Conservation (phyloP, 257 asterid species). For the Plectranthus barbatus region DNA sequence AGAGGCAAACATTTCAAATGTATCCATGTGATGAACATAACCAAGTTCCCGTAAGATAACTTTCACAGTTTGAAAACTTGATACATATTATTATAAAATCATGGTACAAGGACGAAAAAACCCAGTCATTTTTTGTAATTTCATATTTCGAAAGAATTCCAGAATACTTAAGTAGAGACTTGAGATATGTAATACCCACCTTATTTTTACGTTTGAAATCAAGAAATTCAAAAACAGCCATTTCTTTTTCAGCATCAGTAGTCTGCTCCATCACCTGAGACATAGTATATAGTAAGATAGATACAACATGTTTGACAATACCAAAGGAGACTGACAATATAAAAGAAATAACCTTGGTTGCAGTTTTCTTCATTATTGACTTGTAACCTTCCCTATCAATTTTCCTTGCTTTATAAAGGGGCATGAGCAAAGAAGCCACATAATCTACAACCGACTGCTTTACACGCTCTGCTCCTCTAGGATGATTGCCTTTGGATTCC, state of each 20-base stretch:
- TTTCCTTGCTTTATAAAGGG: conserved; percentile 92
- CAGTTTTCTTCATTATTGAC: conserved; percentile 96
- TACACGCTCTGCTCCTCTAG: conserved; percentile 74
- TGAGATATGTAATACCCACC: conserved; percentile 37
- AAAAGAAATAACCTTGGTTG: conserved; percentile 68
- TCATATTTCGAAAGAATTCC: conserved; percentile 15
- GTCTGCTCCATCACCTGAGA: conserved; percentile 90
- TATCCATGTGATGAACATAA: too few species aligned
- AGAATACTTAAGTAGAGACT: not conserved
- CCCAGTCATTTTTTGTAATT: too few species aligned
- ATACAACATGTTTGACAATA: conserved; percentile 1
- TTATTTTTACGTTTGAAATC: conserved; percentile 97
- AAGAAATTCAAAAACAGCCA: conserved; percentile 81
- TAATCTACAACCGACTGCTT: conserved; percentile 90
- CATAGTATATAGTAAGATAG: conserved; percentile 17
- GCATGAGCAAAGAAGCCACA: conserved; percentile 94
- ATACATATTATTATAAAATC: not conserved
- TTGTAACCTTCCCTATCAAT: conserved; percentile 84
- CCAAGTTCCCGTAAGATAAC: not conserved
- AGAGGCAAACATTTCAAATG: not conserved
- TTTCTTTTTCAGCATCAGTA: conserved; percentile 79
- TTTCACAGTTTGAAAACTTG: not conserved
- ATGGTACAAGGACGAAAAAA: conserved; percentile 3
- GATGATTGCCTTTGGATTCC: conserved; percentile 47
- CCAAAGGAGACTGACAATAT: conserved; percentile 9